These are phyloP conservation scores for Penicillium samsonianum DNA, from an alignment of 495 filamentous ascomycete species.

Conservation along the genomic window DNA sequence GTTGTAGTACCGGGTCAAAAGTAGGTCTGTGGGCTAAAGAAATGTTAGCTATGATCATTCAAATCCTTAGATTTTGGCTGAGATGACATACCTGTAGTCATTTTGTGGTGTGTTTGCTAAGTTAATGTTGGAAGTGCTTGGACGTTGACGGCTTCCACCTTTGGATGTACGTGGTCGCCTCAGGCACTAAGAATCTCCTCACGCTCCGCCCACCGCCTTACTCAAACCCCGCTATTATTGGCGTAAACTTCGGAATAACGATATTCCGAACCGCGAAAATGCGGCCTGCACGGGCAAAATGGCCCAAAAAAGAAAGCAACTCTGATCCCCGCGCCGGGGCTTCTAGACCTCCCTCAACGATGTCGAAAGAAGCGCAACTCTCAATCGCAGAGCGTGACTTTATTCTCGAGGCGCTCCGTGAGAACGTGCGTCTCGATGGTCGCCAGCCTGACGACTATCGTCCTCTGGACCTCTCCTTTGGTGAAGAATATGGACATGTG, in stretches of 20 bases:
- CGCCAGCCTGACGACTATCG: constrained; percentile 78
- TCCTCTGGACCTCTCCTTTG: constrained; percentile 74
- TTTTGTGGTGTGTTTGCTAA: constrained; percentile 33
- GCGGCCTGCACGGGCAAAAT: constrained; percentile 29
- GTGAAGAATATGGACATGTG: constrained; percentile 86
- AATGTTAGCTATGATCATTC: constrained; percentile 27
- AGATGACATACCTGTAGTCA: constrained; percentile 63
- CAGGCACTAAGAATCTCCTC: constrained; percentile 3
- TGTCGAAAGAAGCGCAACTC: constrained; percentile 88
- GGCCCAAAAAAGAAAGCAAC: constrained; percentile 26
- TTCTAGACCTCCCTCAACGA: constrained; percentile 41
- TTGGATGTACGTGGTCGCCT: constrained; percentile 3
- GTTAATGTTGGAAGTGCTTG: not conserved
- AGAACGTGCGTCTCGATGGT: constrained; percentile 80
- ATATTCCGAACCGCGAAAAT: constrained; percentile 23
- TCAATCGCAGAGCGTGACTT: constrained; percentile 79
- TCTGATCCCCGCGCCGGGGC: constrained; percentile 30
- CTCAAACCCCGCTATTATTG: constrained; percentile 4
- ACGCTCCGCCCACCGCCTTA: constrained; percentile 16
- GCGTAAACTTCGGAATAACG: not conserved
- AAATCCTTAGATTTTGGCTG: not conserved
- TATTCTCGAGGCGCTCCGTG: constrained; percentile 69
- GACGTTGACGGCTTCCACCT: not conserved
- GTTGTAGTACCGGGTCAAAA: constrained; percentile 75
- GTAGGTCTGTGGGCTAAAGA: constrained; percentile 74